Evolutionary conservation across 768 basidiomycete genomes (phyloP).

Genomic region (Lentinus tigrinus): DNA sequence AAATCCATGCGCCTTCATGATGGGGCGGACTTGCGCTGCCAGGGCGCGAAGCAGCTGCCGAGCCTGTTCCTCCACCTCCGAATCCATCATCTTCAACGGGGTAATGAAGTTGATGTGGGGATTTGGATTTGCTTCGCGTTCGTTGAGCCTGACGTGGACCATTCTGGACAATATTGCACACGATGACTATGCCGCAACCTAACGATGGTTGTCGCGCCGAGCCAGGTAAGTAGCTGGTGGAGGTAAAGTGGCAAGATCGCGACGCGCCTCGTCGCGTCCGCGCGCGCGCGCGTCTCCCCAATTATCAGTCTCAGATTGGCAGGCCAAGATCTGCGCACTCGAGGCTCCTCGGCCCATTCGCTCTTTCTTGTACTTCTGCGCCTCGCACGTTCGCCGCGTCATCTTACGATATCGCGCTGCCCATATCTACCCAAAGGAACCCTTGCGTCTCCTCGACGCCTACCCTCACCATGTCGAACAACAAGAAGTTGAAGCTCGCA

Average conservation of each 20-base stretch:
- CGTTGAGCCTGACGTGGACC: slow-evolving; percentile 76
- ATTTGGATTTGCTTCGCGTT: slow-evolving; percentile 70
- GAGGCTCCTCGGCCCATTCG: background rate
- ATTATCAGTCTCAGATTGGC: background rate
- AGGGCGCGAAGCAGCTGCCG: slow-evolving; percentile 72
- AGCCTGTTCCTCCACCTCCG: slow-evolving; percentile 57
- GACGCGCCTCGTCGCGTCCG: background rate
- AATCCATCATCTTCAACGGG: slow-evolving; percentile 44
- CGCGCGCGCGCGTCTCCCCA: background rate
- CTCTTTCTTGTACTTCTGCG: background rate
- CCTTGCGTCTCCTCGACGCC: background rate
- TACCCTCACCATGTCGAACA: background rate
- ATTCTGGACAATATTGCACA: slow-evolving; percentile 33
- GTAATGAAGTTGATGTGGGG: slow-evolving; percentile 76
- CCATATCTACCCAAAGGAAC: background rate
- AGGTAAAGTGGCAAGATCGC: background rate
- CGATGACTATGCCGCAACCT: background rate
- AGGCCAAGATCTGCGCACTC: background rate
- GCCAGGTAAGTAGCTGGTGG: background rate
- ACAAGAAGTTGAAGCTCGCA: slow-evolving; percentile 74
- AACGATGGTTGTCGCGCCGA: no score
- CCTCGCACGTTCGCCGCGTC: background rate
- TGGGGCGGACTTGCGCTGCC: slow-evolving; percentile 78
- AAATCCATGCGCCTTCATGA: slow-evolving; percentile 82
- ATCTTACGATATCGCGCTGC: background rate